phyloP scores from a whole-genome alignment of 2,329 filamentous ascomycete genomes.

The Seiridium unicorne region DNA sequence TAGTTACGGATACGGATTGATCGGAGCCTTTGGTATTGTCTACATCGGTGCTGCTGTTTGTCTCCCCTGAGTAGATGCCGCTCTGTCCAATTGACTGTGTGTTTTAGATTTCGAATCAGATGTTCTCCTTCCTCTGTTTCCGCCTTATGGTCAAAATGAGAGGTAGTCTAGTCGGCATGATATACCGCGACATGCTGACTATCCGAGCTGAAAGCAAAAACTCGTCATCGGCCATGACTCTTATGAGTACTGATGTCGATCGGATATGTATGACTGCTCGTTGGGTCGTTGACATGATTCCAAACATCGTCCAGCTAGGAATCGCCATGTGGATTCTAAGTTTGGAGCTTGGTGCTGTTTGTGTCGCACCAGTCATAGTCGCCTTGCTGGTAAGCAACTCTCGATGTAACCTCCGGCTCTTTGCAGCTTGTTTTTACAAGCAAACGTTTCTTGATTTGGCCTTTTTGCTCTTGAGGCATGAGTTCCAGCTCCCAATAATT shows the following conservation, averaged over 20 bases:
- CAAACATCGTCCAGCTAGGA: background rate
- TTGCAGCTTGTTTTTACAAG: background rate
- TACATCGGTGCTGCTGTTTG: constrained; percentile 2
- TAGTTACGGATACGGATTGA: constrained; percentile 5
- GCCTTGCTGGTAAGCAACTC: background rate
- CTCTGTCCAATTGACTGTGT: background rate
- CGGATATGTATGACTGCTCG: background rate
- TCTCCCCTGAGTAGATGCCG: background rate
- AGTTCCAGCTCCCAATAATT: too few relatives aligned
- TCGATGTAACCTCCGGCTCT: too few relatives aligned
- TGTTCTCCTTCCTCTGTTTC: background rate
- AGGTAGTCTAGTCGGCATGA: constrained; percentile 1
- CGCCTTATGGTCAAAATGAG: constrained; percentile 4
- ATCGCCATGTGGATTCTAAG: constrained; percentile 2
- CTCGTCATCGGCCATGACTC: constrained; percentile 2
- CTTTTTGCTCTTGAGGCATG: too few relatives aligned
- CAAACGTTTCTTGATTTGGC: background rate
- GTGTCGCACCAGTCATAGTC: background rate
- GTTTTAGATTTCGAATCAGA: background rate
- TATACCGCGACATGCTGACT: constrained; percentile 3
- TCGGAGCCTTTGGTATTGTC: background rate
- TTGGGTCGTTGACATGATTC: background rate
- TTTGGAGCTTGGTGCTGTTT: background rate
- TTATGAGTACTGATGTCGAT: constrained; percentile 7
- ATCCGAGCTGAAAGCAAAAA: constrained; percentile 5